Evolutionary conservation across 208 protist genomes (phyloP), one percentile per base, ranked within the genome.

Genomic region (Leptomonas pyrrhocoris): DNA sequence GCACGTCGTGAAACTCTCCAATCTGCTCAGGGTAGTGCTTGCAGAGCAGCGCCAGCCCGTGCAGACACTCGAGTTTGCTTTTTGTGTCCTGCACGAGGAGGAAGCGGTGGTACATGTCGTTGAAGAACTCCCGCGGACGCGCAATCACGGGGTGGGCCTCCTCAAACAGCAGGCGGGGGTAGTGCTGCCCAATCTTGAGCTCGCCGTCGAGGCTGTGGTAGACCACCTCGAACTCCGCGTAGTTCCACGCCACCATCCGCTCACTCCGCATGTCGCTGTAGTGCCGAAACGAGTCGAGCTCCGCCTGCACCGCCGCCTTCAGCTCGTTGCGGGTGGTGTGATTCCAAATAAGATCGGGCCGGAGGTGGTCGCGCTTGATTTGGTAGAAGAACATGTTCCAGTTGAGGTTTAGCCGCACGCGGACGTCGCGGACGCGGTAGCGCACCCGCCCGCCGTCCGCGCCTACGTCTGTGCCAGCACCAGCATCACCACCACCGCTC

Each of bases 311-410:
- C 21, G 90, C 86, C 25, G 92, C 81, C 25, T 83, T 75, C 30
- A 98, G 83, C 72, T 98, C 96, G 40, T 80, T 81, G 25, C 96
- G 89, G 18, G 96, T 98, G 5, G 84, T 87, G 68, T 94, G 88
- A 64, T 97, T 98, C 94, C 96, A 98, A 61, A 98, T 97, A 12
- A 98, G 78, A 67, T 98, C 94, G 2, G 94, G 84, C 21, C 90
- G 85, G 58, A 81, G 65, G 74, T 97, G 92, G 62, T 98, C 91
- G 23, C 83, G 74, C 61, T 88, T 87, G 12, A 96, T 40, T 45
- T 97, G 83, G 58, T 91, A 88, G 62, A 97, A 97, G 56, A 98
- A 88, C 85, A 97, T 86, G 45, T 60, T 67, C 94, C 96, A 98
- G 68, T 98, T 98, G n/a, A 96, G 74, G 40, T 79, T 81, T 28